Conservation (phyloP, 2,329 filamentous ascomycete genomes). For the Scopulariopsis brevicaulis region DNA sequence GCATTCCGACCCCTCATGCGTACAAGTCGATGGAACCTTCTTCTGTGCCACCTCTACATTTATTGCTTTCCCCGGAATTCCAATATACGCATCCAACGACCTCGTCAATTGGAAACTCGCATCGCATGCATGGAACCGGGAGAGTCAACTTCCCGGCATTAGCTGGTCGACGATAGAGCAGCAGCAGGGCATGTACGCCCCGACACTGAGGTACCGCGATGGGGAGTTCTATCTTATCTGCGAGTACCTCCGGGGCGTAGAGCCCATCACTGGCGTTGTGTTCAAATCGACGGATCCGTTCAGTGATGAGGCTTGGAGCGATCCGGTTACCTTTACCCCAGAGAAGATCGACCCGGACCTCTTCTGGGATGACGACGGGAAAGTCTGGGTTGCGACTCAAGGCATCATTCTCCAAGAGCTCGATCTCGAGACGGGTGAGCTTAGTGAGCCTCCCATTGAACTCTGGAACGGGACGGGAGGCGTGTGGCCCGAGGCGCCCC, state of each 20-base stretch:
- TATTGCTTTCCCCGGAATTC: conserved; percentile 37
- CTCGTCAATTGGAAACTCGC: conserved; percentile 34
- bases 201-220: conserved; percentile 27
- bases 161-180: conserved; percentile 4
- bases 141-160: not conserved
- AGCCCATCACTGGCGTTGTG: conserved; percentile 8
- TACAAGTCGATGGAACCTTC: conserved; percentile 30
- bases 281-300: conserved; percentile 10
- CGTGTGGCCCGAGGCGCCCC: conserved; percentile 24
- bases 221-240: conserved; percentile 9
- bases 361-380: conserved; percentile 45
- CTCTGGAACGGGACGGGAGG: conserved; percentile 33
- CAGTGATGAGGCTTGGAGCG: conserved; percentile 12
- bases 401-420: conserved; percentile 14
- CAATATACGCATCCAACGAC: conserved; percentile 38
- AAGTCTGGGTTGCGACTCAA: conserved; percentile 31
- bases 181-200: conserved; percentile 18
- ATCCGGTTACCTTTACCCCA: conserved; percentile 13
- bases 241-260: conserved; percentile 9
- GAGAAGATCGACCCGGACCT: conserved; percentile 27
- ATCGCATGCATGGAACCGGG: conserved; percentile 7
- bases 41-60: conserved; percentile 41
- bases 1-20: conserved; percentile 34
- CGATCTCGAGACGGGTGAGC: conserved; percentile 20
- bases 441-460: conserved; percentile 16